A percentile compares a stretch with the other conserved stretches of the same genome.
These are phyloP conservation scores for Fusarium aywerte DNA, from an alignment of 2,329 filamentous ascomycete species.

Conservation along the genomic window DNA sequence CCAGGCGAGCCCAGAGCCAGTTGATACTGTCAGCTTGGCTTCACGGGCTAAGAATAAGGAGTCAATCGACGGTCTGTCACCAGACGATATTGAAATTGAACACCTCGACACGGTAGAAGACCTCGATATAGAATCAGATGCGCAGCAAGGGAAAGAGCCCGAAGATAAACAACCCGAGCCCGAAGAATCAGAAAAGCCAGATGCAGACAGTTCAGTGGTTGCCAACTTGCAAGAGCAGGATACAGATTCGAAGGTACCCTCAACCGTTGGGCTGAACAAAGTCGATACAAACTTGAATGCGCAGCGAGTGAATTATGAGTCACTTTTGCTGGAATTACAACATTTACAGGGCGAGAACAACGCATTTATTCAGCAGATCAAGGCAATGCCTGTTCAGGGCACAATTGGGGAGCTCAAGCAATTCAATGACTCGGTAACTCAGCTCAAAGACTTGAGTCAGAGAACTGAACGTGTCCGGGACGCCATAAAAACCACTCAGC, in stretches of 20 bases:
- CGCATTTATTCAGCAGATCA: slow-evolving; percentile 48
- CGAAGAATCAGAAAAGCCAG: slow-evolving; percentile 3
- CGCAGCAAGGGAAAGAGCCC: slow-evolving; percentile 33
- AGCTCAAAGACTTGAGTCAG: slow-evolving; percentile 47
- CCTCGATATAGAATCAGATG: slow-evolving; percentile 42
- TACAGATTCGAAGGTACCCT: neutral
- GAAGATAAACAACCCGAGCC: slow-evolving; percentile 10
- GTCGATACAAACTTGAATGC: slow-evolving; percentile 39
- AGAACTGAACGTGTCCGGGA: slow-evolving; percentile 50
- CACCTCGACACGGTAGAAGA: slow-evolving; percentile 48
- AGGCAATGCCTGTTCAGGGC: slow-evolving; percentile 42
- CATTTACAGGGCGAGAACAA: slow-evolving; percentile 48
- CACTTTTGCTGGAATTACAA: slow-evolving; percentile 49
- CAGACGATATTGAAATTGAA: slow-evolving; percentile 64
- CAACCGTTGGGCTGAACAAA: slow-evolving; percentile 9
- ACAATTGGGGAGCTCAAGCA: slow-evolving; percentile 43
- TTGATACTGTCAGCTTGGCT: neutral
- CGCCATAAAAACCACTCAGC: slow-evolving; percentile 52
- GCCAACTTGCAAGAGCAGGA: neutral
- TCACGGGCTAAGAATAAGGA: slow-evolving; percentile 26
- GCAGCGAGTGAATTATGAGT: slow-evolving; percentile 51
- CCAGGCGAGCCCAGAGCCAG: neutral
- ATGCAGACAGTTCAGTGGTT: neutral
- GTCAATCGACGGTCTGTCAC: slow-evolving; percentile 46
- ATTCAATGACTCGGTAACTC: slow-evolving; percentile 39